Evolutionary conservation across 371 early-diverging fungal species (phyloP).

Genomic region (Apophysomyces ossiformis): DNA sequence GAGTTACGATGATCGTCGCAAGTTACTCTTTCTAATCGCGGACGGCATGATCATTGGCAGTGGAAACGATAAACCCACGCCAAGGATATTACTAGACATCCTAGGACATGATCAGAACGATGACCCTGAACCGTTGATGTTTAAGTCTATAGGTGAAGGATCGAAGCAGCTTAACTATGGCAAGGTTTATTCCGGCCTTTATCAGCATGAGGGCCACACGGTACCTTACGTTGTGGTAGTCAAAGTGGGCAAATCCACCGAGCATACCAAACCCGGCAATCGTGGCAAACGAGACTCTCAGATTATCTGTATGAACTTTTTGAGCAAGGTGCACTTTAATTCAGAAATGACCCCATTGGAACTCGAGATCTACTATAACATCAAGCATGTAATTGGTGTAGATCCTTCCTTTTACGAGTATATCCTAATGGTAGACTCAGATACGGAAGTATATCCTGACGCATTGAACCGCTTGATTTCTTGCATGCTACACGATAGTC

Average conservation of each 20-base stretch:
- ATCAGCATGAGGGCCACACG: slow-evolving; percentile 64
- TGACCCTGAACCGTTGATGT: slow-evolving; percentile 69
- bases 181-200: slow-evolving; percentile 92
- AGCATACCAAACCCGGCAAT: slow-evolving; percentile 90
- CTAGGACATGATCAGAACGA: slow-evolving; percentile 60
- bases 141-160: slow-evolving; percentile 89
- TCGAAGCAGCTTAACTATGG: slow-evolving; percentile 88
- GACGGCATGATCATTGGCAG: slow-evolving; percentile 89
- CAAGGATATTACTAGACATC: slow-evolving; percentile 73
- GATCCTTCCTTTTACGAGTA: slow-evolving; percentile 86
- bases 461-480: slow-evolving; percentile 75
- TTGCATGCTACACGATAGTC: slow-evolving; percentile 78
- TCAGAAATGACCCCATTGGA: slow-evolving; percentile 95
- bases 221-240: slow-evolving; percentile 91
- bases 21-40: slow-evolving; percentile 88
- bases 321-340: slow-evolving; percentile 88
- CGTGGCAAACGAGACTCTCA: slow-evolving; percentile 99
- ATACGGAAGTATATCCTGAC: slow-evolving; percentile 84
- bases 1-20: slow-evolving; percentile 83
- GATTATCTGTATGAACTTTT: slow-evolving; percentile 96
- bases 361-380: slow-evolving; percentile 89
- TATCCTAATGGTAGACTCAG: slow-evolving; percentile 97
- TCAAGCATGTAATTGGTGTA: slow-evolving; percentile 79
- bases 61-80: slow-evolving; percentile 77
- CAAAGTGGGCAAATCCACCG: slow-evolving; percentile 89